A percentile compares a stretch with the other conserved stretches of the same genome.
These are phyloP conservation scores for Iris pallida DNA, from an alignment of 116 monocot genomes.

Conservation along the genomic window DNA sequence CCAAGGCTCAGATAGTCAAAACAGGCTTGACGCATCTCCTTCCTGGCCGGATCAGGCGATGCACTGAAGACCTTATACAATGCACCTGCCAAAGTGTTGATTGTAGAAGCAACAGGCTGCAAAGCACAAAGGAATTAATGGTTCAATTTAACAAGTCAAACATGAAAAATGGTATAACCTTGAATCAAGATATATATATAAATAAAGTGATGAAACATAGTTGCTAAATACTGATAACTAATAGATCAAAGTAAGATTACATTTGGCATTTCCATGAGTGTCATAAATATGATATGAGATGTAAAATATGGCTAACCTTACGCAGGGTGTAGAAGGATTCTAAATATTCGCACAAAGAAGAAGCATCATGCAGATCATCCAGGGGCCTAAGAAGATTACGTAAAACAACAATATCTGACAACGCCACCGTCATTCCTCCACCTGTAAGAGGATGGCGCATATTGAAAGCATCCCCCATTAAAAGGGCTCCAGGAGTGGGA, in stretches of 20 bases:
- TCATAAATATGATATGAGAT: too few relatives aligned
- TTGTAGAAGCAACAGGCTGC: slow-evolving; percentile 59
- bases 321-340: slow-evolving; percentile 59
- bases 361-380: slow-evolving; percentile 41
- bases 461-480: slow-evolving; percentile 70
- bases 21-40: slow-evolving; percentile 60
- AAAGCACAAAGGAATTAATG: not conserved
- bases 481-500: slow-evolving; percentile 54
- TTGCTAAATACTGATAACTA: too few relatives aligned
- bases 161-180: too few relatives aligned
- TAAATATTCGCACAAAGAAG: slow-evolving; percentile 45
- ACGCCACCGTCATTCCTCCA: slow-evolving; percentile 65
- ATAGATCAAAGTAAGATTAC: too few relatives aligned
- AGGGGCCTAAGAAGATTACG: slow-evolving; percentile 51
- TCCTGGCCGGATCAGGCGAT: slow-evolving; percentile 40
- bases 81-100: slow-evolving; percentile 51
- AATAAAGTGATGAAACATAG: too few relatives aligned
- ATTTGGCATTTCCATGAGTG: too few relatives aligned
- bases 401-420: slow-evolving; percentile 53
- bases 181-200: too few relatives aligned
- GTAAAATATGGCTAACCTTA: slow-evolving; percentile 20
- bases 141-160: too few relatives aligned
- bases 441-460: slow-evolving; percentile 69
- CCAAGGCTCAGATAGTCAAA: slow-evolving; percentile 66
- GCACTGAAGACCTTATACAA: slow-evolving; percentile 50